Base-by-base conservation (phyloP, 345 rosid species). In the Kandelia obovata region DNA sequence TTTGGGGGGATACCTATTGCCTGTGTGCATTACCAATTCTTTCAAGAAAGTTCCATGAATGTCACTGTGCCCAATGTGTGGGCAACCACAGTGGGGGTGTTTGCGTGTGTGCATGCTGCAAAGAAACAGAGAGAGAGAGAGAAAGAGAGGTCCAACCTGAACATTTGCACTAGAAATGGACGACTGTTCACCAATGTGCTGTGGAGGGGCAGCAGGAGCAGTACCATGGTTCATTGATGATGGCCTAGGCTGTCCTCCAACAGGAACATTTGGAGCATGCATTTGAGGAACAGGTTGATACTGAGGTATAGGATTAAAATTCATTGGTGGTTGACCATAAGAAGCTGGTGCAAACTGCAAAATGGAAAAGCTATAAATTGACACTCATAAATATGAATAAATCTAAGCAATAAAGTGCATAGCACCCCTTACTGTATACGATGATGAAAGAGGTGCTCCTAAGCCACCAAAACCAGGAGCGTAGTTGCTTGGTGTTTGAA, bases 281-380 rank as follows among this genome's bases (percentile, higher is more conserved):
- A 83, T 79, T 72, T 83, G 89, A 73, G 87, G 35, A 69, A 81
- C 35, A 57, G 86, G 81, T 75, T 83, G 86, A 78, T 78, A 87
- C 26, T 85, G 96, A 61, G 80, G 19, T 57, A 73, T 79, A 68
- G 79, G 37, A 67, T 73, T 80, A 70, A 67, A 56, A 47, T 78
- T 58, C 66, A 77, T 69, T 11, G 88, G 87, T 61, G 78, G 85
- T 67, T 75, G 88, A 67, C 83, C 83, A 73, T 83, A 84, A 51
- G 80, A 68, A 77, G 88, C 71, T 35, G 89, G 72, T 58, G 81
- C 86, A 87, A 79, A 86, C 99, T 92, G 84, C 78, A 80, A 75
- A 70, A 32, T 53, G 35, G 53, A 53, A 58, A 69, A 34, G 57
- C 46, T 64, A 75, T 26, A 57, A 74, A 67, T 66, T 69, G 64